Evolutionary conservation across 768 basidiomycete genomes (phyloP).

Genomic region (Arthromyces matolae): DNA sequence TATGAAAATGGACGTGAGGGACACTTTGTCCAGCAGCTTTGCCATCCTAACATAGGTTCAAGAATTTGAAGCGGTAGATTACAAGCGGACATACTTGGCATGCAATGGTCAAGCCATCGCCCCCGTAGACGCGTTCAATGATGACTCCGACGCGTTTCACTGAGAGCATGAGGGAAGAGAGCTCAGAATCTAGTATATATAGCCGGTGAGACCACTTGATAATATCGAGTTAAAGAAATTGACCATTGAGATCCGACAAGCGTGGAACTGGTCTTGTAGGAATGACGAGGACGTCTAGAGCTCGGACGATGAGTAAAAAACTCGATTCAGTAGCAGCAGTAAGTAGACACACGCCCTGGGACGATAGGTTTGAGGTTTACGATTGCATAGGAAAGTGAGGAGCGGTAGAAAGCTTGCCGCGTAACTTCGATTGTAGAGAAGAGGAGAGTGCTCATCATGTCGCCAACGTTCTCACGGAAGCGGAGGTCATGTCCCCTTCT

Average conservation of each 20-base stretch:
- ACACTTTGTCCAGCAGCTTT: slow-evolving; percentile 74
- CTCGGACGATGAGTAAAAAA: too few relatives aligned
- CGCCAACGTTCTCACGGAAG: background rate
- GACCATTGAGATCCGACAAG: slow-evolving; percentile 52
- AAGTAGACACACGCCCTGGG: slow-evolving; percentile 74
- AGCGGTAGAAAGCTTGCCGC: slow-evolving; percentile 69
- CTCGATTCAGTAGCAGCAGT: too few relatives aligned
- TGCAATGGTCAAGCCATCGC: slow-evolving; percentile 81
- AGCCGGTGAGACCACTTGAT: background rate
- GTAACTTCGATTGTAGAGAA: slow-evolving; percentile 83
- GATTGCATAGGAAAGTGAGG: slow-evolving; percentile 71
- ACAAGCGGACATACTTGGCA: slow-evolving; percentile 60
- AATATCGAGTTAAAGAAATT: background rate
- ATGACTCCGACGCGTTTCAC: slow-evolving; percentile 77
- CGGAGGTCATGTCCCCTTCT: too few relatives aligned
- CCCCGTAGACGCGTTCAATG: slow-evolving; percentile 79
- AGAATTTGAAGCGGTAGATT: background rate
- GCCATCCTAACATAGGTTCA: slow-evolving; percentile 59
- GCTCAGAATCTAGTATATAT: slow-evolving; percentile 46
- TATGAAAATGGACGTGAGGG: slow-evolving; percentile 96
- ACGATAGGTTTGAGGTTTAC: slow-evolving; percentile 95
- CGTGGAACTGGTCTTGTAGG: slow-evolving; percentile 54
- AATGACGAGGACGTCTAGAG: slow-evolving; percentile 65
- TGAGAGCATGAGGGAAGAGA: slow-evolving; percentile 75
- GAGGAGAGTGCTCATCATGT: slow-evolving; percentile 33